phyloP scores from a whole-genome alignment of 345 rosid species.

The Moricandia arvensis region DNA sequence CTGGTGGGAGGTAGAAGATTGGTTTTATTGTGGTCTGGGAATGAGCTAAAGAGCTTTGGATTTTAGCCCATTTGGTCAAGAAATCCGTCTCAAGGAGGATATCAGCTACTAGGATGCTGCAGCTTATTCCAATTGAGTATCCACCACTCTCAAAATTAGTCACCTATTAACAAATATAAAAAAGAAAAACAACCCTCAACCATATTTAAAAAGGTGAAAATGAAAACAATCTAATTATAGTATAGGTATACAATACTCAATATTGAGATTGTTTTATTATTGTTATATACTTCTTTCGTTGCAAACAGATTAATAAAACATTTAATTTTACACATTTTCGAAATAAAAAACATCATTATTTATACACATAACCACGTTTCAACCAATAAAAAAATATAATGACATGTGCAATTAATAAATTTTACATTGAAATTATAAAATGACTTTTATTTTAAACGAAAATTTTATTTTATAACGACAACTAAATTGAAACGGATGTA shows the following conservation, averaged over 20 bases:
- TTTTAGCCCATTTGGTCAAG: conserved; percentile 55
- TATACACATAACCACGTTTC: no score
- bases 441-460: no score
- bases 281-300: no score
- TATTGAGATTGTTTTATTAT: not conserved
- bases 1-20: conserved; percentile 51
- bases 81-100: conserved; percentile 43
- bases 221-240: not conserved
- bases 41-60: conserved; percentile 42
- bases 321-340: no score
- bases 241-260: not conserved
- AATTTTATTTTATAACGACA: no score
- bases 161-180: conserved; percentile 43
- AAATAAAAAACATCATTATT: no score
- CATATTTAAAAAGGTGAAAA: not conserved
- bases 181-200: not conserved
- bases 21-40: conserved; percentile 35
- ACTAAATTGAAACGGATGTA: no score
- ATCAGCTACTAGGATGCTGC: conserved; percentile 71
- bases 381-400: no score
- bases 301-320: no score
- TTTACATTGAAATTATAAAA: no score
- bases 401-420: no score
- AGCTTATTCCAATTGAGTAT: conserved; percentile 78
- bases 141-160: conserved; percentile 87